These are phyloP conservation scores for Coemansia sp. DNA, from an alignment of 192 early-diverging fungal genomes.

Conservation along the genomic window DNA sequence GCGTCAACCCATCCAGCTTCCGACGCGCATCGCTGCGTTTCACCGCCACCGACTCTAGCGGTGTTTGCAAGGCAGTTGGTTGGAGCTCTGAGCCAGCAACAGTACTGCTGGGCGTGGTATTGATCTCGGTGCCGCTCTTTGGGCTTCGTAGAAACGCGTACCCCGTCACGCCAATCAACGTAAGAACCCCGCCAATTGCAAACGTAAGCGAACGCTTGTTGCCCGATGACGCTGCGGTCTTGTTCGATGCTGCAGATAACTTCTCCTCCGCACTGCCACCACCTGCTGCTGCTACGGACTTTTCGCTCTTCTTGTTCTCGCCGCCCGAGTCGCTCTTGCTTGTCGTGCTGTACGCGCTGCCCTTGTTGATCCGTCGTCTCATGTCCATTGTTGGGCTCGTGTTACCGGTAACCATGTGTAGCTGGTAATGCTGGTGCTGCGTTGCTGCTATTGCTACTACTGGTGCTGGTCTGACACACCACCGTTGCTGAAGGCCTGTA, in stretches of 20 bases:
- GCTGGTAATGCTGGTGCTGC: not conserved
- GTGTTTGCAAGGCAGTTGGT: slow-evolving; percentile 2
- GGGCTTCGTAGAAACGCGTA: slow-evolving; percentile 41
- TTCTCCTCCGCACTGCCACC: not conserved
- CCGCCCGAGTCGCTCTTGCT: not conserved
- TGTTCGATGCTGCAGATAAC: not conserved
- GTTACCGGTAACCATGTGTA: not conserved
- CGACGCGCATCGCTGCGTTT: slow-evolving; percentile 31
- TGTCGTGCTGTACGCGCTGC: not conserved
- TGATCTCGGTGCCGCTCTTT: not conserved
- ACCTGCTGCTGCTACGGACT: not conserved
- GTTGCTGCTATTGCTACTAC: not conserved
- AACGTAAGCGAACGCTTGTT: slow-evolving; percentile 44
- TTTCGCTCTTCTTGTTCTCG: slow-evolving; percentile 1
- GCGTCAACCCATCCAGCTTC: slow-evolving; percentile 24
- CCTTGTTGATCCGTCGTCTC: not conserved
- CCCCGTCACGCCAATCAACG: slow-evolving; percentile 34
- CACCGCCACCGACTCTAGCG: slow-evolving; percentile 38
- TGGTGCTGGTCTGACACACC: slow-evolving; percentile 6
- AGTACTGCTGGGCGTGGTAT: not conserved
- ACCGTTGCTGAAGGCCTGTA: not conserved
- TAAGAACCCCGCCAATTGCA: slow-evolving; percentile 43
- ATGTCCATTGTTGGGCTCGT: not conserved
- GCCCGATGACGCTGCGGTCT: not conserved
- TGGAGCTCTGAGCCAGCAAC: not conserved